Conservation (phyloP, 352 stramenopile species). For the Globisporangium okanoganense region DNA sequence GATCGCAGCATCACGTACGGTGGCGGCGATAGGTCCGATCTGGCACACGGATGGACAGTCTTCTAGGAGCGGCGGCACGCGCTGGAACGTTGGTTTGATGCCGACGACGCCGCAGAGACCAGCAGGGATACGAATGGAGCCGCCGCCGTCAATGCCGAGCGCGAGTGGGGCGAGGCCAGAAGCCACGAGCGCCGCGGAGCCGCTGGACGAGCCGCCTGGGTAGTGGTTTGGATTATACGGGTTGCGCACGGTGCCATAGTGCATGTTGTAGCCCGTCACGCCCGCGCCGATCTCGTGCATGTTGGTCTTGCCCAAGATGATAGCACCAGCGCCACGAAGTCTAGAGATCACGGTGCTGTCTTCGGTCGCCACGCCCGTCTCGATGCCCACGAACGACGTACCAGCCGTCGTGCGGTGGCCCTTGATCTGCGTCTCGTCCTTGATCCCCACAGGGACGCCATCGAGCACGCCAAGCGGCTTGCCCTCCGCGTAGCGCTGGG, state of each 20-base stretch:
- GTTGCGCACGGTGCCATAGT: slow-evolving; percentile 72
- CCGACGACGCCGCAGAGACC: slow-evolving; percentile 86
- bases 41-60: slow-evolving; percentile 68
- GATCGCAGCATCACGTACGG: slow-evolving; percentile 74
- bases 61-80: slow-evolving; percentile 52
- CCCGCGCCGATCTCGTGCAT: slow-evolving; percentile 86
- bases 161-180: slow-evolving; percentile 86
- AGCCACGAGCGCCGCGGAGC: slow-evolving; percentile 83
- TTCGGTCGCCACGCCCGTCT: slow-evolving; percentile 28
- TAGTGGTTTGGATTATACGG: slow-evolving; percentile 84
- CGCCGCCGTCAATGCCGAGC: slow-evolving; percentile 85
- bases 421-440: slow-evolving; percentile 82
- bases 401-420: slow-evolving; percentile 66
- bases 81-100: slow-evolving; percentile 84
- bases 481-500: slow-evolving; percentile 64
- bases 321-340: slow-evolving; percentile 65
- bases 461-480: slow-evolving; percentile 75
- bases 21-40: slow-evolving; percentile 76
- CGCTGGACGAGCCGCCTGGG: slow-evolving; percentile 89
- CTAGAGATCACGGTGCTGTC: slow-evolving; percentile 58
- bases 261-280: slow-evolving; percentile 78
- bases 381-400: slow-evolving; percentile 70
- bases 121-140: slow-evolving; percentile 89
- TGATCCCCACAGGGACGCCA: slow-evolving; percentile 85
- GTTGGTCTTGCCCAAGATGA: slow-evolving; percentile 88